These are phyloP conservation scores for Cronartium quercuum DNA, from an alignment of 1,284 basidiomycete species.

Conservation along the genomic window DNA sequence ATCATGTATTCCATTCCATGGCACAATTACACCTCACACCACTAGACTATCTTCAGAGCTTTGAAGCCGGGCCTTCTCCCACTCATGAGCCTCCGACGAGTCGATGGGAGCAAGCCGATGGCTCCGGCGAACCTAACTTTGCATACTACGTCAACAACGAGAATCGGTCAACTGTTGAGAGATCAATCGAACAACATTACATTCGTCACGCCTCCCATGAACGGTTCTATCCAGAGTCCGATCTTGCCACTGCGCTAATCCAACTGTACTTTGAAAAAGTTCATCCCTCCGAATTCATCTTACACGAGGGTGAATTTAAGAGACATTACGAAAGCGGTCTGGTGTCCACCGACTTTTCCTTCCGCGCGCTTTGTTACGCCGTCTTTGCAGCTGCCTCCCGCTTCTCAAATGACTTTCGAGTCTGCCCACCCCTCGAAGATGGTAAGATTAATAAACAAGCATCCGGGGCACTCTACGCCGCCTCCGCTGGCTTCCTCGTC, in stretches of 20 bases:
- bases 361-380: slow-evolving; percentile 34
- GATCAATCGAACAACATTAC: not conserved
- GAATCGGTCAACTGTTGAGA: not conserved
- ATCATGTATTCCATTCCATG: not conserved
- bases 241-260: slow-evolving; percentile 2
- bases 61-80: too few species aligned
- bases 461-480: not conserved
- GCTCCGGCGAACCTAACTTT: not conserved
- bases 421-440: not conserved
- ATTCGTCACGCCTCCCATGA: not conserved
- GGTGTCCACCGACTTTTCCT: not conserved
- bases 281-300: not conserved
- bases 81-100: not conserved
- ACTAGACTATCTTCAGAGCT: too few species aligned
- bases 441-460: not conserved
- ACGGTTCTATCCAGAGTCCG: not conserved
- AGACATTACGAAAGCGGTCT: not conserved
- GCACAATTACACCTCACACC: not conserved
- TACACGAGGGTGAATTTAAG: slow-evolving; percentile 14
- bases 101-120: not conserved
- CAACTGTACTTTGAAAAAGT: slow-evolving; percentile 20
- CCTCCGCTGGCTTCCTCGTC: not conserved
- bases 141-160: not conserved
- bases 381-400: slow-evolving; percentile 18
- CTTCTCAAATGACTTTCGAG: slow-evolving; percentile 13